These are phyloP conservation scores for Serendipita sp. DNA, from an alignment of 768 basidiomycete species.

Conservation along the genomic window DNA sequence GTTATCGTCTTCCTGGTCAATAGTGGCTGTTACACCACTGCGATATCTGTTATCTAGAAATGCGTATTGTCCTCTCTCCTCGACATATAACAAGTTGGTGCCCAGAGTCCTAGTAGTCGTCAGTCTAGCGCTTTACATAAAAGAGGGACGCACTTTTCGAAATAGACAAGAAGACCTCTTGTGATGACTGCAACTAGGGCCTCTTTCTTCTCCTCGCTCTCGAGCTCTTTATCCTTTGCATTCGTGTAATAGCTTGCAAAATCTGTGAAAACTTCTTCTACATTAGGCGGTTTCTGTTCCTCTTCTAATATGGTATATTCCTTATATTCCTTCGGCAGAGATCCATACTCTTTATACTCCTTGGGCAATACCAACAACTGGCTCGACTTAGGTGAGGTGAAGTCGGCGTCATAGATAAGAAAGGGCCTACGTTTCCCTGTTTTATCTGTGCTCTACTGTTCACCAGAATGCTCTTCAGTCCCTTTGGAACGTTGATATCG, in stretches of 20 bases:
- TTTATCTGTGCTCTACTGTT: conserved; percentile 1
- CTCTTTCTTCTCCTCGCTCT: not conserved
- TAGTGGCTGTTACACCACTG: not conserved
- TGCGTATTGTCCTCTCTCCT: not conserved
- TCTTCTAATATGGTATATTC: not conserved
- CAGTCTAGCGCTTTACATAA: not conserved
- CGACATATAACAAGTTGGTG: not conserved
- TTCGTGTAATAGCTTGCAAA: not conserved
- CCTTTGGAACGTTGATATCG: not conserved
- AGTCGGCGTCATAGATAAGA: not conserved
- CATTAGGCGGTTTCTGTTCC: not conserved
- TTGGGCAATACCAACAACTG: not conserved
- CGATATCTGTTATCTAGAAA: conserved; percentile 5
- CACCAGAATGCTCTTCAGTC: not conserved
- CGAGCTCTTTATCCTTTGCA: not conserved
- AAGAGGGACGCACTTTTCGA: not conserved
- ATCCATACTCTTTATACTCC: not conserved
- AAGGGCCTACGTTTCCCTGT: not conserved
- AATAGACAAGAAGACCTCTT: conserved; percentile 1
- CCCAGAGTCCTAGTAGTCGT: not conserved
- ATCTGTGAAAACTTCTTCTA: not conserved
- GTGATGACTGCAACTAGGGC: not conserved
- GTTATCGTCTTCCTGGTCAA: not conserved
- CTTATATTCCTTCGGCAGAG: not conserved
- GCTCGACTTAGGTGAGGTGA: not conserved